Percentiles rank a stretch among this genome's conserved stretches.
These are phyloP conservation scores for Pseudogymnoascus sp. DNA, from an alignment of 2,329 filamentous ascomycete genomes.

Conservation along the genomic window DNA sequence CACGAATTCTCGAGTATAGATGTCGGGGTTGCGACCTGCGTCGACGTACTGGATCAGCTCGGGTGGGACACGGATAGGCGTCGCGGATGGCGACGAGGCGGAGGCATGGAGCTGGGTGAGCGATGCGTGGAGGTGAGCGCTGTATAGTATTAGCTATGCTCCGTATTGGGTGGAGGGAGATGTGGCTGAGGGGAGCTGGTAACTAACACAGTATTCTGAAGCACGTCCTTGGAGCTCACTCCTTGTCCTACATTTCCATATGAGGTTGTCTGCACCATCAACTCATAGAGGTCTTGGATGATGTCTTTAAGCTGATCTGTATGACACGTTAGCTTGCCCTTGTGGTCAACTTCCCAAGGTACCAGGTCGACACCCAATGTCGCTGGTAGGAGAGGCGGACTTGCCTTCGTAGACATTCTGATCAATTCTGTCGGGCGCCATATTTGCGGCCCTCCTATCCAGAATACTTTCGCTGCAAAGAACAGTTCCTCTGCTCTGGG, in stretches of 20 bases:
- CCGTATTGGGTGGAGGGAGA: background rate
- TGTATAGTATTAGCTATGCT: constrained; percentile 19
- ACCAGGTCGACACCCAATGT: background rate
- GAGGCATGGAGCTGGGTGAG: constrained; percentile 35
- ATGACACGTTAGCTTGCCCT: background rate
- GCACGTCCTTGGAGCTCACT: constrained; percentile 42
- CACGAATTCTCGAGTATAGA: constrained; percentile 67
- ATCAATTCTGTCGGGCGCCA: constrained; percentile 5
- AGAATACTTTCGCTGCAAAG: background rate
- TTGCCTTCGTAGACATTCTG: constrained; percentile 8
- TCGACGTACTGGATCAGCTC: constrained; percentile 63
- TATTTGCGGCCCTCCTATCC: background rate
- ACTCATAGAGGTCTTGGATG: constrained; percentile 55
- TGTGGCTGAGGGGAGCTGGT: constrained; percentile 1
- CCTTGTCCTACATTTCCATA: constrained; percentile 48
- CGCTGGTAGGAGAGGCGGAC: background rate
- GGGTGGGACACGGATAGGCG: constrained; percentile 45
- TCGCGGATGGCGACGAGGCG: constrained; percentile 30
- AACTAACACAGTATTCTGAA: constrained; percentile 44
- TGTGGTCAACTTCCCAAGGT: background rate
- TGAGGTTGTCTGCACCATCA: constrained; percentile 54
- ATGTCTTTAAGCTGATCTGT: constrained; percentile 52
- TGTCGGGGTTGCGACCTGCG: constrained; percentile 63
- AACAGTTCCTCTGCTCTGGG: background rate
- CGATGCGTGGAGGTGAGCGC: constrained; percentile 33